Percentiles rank a stretch among this genome's conserved stretches.
Evolutionary conservation across 2,329 filamentous ascomycete species (phyloP).

Genomic region (Cladophialophora exuberans): DNA sequence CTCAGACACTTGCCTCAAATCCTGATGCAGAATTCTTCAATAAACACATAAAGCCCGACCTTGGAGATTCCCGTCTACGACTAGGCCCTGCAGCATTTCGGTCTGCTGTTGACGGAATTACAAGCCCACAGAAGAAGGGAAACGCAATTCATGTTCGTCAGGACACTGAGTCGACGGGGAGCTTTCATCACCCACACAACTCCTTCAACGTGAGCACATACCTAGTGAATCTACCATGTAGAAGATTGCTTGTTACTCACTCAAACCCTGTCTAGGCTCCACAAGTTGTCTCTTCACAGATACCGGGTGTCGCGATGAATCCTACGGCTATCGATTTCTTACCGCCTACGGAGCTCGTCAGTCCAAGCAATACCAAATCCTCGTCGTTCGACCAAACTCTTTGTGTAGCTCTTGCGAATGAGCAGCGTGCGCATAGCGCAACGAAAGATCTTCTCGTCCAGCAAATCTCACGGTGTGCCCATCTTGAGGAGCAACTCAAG

Average conservation of each 20-base stretch:
- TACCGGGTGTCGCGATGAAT: conserved; percentile 16
- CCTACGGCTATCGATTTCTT: conserved; percentile 15
- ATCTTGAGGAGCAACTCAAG: conserved; percentile 20
- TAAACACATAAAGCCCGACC: conserved; percentile 28
- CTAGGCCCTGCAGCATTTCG: conserved; percentile 30
- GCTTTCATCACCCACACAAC: not conserved
- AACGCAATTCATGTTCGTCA: not conserved
- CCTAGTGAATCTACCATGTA: not conserved
- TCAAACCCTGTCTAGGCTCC: conserved; percentile 13
- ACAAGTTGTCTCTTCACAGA: not conserved
- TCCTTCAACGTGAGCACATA: conserved; percentile 17
- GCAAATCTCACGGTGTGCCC: conserved; percentile 11
- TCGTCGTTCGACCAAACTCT: conserved; percentile 20
- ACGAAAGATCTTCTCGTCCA: conserved; percentile 25
- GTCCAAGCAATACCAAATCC: conserved; percentile 7
- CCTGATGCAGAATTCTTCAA: conserved; percentile 29
- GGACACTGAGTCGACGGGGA: not conserved
- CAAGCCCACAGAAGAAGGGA: conserved; percentile 23
- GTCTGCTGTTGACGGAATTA: conserved; percentile 27
- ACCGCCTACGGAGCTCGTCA: not conserved
- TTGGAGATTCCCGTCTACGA: conserved; percentile 29
- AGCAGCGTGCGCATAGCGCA: conserved; percentile 29
- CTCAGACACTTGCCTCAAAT: not conserved
- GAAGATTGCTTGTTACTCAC: not conserved
- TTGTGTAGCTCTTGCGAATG: conserved; percentile 18